Conservation (phyloP, 2,329 filamentous ascomycete genomes). For the Gaeumannomyces tritici region DNA sequence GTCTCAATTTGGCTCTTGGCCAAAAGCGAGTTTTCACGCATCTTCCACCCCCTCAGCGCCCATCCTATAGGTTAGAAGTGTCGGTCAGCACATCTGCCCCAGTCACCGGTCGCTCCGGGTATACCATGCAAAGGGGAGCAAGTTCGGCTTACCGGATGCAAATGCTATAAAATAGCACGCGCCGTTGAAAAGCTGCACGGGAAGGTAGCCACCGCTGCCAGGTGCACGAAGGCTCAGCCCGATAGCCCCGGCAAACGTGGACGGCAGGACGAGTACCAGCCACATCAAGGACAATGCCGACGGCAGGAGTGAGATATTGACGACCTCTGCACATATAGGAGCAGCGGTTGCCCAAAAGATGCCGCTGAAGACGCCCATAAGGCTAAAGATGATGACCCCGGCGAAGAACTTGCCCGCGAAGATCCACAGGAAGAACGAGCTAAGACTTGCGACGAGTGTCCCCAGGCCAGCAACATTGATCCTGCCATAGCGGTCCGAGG, state of each 20-base stretch:
- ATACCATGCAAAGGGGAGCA: background rate
- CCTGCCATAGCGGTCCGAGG: constrained; percentile 59
- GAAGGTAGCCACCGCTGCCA: constrained; percentile 34
- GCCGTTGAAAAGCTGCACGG: constrained; percentile 49
- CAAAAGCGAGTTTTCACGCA: constrained; percentile 22
- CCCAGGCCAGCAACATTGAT: constrained; percentile 62
- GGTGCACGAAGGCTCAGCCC: constrained; percentile 43
- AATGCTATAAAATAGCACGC: constrained; percentile 50
- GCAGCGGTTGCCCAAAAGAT: constrained; percentile 62
- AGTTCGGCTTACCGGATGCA: constrained; percentile 25
- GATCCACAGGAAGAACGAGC: constrained; percentile 64
- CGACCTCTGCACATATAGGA: constrained; percentile 64
- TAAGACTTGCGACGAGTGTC: constrained; percentile 54
- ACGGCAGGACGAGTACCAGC: constrained; percentile 61
- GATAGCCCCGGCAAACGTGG: constrained; percentile 59
- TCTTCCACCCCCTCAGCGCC: constrained; percentile 31
- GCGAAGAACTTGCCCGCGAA: constrained; percentile 54
- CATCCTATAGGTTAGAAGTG: constrained; percentile 19
- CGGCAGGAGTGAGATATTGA: constrained; percentile 60
- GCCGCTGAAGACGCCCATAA: constrained; percentile 61
- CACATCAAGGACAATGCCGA: constrained; percentile 61
- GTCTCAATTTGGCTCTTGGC: constrained; percentile 18
- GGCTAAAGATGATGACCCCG: constrained; percentile 60
- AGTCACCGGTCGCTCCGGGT: no score
- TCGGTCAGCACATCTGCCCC: background rate